Conservation (phyloP, 345 rosid genomes). For the Dipteronia sinensis region DNA sequence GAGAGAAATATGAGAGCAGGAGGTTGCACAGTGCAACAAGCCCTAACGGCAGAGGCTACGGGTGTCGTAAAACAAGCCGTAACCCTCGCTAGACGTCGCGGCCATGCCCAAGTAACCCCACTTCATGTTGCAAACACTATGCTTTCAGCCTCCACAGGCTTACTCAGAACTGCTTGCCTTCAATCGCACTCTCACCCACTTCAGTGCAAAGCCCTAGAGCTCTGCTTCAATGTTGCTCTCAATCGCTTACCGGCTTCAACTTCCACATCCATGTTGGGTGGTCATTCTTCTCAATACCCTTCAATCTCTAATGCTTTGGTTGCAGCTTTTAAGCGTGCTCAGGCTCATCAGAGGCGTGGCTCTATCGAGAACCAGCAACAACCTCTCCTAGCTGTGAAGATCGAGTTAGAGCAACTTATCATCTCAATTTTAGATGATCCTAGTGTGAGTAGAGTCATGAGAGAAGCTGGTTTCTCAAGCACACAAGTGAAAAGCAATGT, state of each 20-base stretch:
- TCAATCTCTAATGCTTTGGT: constrained; percentile 89
- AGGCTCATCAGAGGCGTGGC: constrained; percentile 96
- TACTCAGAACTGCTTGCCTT: constrained; percentile 84
- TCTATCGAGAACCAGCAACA: constrained; percentile 90
- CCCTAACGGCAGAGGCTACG: constrained; percentile 79
- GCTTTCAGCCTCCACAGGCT: constrained; percentile 74
- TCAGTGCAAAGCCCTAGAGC: constrained; percentile 93
- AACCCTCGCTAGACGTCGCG: constrained; percentile 73
- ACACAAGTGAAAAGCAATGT: constrained; percentile 85
- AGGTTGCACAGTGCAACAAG: constrained; percentile 82
- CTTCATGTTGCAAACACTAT: constrained; percentile 93
- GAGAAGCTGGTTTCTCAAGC: constrained; percentile 95
- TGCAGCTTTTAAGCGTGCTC: constrained; percentile 98
- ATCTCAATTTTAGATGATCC: constrained; percentile 94
- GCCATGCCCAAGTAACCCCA: constrained; percentile 98
- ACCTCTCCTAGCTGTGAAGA: constrained; percentile 82
- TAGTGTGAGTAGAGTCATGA: constrained; percentile 97
- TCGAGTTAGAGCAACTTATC: constrained; percentile 88
- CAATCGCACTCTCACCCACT: constrained; percentile 95
- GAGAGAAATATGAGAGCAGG: constrained; percentile 71
- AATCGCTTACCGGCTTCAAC: constrained; percentile 93
- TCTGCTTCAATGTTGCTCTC: constrained; percentile 95
- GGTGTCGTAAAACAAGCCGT: constrained; percentile 76
- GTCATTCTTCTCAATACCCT: constrained; percentile 66
- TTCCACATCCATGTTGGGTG: constrained; percentile 58